A percentile compares a stretch with the other conserved stretches of the same genome.
phyloP scores from a whole-genome alignment of 75 land plant genomes.

The Selaginella tamariscina region DNA sequence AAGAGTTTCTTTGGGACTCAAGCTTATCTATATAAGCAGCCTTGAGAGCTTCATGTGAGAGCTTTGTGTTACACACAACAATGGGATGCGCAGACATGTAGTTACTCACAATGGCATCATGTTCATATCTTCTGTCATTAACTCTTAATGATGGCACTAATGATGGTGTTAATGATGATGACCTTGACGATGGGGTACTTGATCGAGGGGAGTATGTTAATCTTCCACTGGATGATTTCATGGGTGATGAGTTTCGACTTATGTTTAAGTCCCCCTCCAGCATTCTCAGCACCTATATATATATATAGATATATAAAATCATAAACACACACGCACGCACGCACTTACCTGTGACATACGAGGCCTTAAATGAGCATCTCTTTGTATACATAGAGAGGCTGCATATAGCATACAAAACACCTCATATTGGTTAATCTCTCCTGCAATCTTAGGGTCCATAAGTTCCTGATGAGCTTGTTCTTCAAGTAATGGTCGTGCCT shows the following conservation, averaged over 20 bases:
- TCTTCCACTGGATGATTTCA: neutral
- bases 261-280: slow-evolving; percentile 34
- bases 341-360: slow-evolving; percentile 56
- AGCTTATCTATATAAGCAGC: slow-evolving; percentile 28
- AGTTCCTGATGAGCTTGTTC: slow-evolving; percentile 17
- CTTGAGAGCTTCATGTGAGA: slow-evolving; percentile 31
- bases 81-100: neutral
- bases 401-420: slow-evolving; percentile 46
- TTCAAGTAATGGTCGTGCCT: slow-evolving; percentile 37
- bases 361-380: slow-evolving; percentile 49
- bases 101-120: neutral
- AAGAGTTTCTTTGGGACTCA: slow-evolving; percentile 13
- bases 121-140: no score
- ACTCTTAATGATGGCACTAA: no score
- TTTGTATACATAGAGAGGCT: slow-evolving; percentile 49
- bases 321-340: neutral
- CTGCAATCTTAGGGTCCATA: slow-evolving; percentile 31
- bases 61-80: slow-evolving; percentile 14
- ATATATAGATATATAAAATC: neutral
- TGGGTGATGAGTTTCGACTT: neutral
- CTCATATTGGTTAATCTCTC: slow-evolving; percentile 23
- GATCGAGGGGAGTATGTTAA: neutral
- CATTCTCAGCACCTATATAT: slow-evolving; percentile 35
- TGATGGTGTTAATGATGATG: no score
- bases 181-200: no score